Percentiles rank a stretch among this genome's conserved stretches.
Evolutionary conservation across 441 rosid species (phyloP).

Genomic region (Melastoma candidum): DNA sequence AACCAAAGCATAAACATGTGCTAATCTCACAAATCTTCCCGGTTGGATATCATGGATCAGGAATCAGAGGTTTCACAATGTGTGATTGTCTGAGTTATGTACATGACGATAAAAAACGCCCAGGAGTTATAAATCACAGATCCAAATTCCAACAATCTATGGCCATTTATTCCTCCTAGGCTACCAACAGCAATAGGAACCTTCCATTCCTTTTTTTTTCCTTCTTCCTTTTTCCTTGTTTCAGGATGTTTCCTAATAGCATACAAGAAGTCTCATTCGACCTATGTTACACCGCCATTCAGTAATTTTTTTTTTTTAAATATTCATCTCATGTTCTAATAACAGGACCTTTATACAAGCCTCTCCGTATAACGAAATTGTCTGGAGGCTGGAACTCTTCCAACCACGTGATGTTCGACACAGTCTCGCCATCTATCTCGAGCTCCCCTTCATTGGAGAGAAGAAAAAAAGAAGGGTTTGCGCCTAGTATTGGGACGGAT

Average conservation of each 20-base stretch:
- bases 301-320: background rate
- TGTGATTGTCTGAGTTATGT: too few relatives aligned
- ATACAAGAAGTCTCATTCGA: slow-evolving; percentile 18
- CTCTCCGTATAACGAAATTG: slow-evolving; percentile 62
- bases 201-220: too few relatives aligned
- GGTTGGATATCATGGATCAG: too few relatives aligned
- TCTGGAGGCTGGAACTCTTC: slow-evolving; percentile 76
- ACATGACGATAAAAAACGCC: too few relatives aligned
- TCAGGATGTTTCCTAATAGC: slow-evolving; percentile 11
- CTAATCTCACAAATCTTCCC: too few relatives aligned
- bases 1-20: too few relatives aligned
- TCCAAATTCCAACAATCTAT: too few relatives aligned
- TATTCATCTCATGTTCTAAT: slow-evolving; percentile 43
- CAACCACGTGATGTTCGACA: slow-evolving; percentile 49
- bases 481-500: background rate
- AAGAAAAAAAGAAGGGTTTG: slow-evolving; percentile 3
- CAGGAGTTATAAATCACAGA: too few relatives aligned
- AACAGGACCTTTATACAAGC: slow-evolving; percentile 57
- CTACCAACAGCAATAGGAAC: too few relatives aligned
- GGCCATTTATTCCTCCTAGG: too few relatives aligned
- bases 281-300: slow-evolving; percentile 16
- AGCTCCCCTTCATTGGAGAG: slow-evolving; percentile 35
- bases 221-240: too few relatives aligned
- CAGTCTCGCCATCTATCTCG: slow-evolving; percentile 40
- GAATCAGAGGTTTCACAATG: too few relatives aligned